A percentile compares a stretch with the other conserved stretches of the same genome.
phyloP scores from a whole-genome alignment of 257 asterid species.

The Nicotiana knightiana region DNA sequence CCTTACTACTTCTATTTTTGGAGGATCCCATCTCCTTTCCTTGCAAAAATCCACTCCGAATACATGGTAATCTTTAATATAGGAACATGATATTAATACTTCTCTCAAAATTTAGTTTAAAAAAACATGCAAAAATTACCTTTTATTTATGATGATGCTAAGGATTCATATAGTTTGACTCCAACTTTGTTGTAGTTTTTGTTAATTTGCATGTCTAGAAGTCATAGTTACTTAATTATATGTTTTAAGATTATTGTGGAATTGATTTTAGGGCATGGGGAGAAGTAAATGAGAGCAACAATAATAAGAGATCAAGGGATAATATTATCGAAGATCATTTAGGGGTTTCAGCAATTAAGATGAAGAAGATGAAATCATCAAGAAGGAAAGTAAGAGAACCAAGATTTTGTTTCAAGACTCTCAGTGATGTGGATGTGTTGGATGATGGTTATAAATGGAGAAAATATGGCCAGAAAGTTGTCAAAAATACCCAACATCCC shows the following conservation, averaged over 20 bases:
- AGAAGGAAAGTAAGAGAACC: slow-evolving; percentile 94
- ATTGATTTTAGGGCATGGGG: slow-evolving; percentile 55
- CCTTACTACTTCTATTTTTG: slow-evolving; percentile 24
- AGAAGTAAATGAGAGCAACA: slow-evolving; percentile 45
- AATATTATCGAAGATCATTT: slow-evolving; percentile 21
- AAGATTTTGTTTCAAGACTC: slow-evolving; percentile 89
- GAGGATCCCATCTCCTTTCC: slow-evolving; percentile 51
- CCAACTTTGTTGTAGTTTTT: too few relatives aligned
- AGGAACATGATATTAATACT: neutral
- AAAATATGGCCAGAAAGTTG: slow-evolving; percentile 95
- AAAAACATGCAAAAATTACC: too few relatives aligned
- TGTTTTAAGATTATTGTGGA: too few relatives aligned
- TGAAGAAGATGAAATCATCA: slow-evolving; percentile 59
- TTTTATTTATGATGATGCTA: too few relatives aligned
- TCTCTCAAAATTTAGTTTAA: too few relatives aligned
- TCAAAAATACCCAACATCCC: slow-evolving; percentile 93
- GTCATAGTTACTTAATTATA: too few relatives aligned
- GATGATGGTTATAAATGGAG: slow-evolving; percentile 99
- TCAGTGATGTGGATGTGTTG: slow-evolving; percentile 86
- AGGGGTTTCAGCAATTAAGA: slow-evolving; percentile 58
- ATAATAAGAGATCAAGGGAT: slow-evolving; percentile 37
- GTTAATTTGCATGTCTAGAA: too few relatives aligned
- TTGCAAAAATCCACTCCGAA: slow-evolving; percentile 51
- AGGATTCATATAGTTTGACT: too few relatives aligned
- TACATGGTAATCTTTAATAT: slow-evolving; percentile 40